phyloP scores from a whole-genome alignment of 1,139 yeast species.

The Debaryomyces fabryi region DNA sequence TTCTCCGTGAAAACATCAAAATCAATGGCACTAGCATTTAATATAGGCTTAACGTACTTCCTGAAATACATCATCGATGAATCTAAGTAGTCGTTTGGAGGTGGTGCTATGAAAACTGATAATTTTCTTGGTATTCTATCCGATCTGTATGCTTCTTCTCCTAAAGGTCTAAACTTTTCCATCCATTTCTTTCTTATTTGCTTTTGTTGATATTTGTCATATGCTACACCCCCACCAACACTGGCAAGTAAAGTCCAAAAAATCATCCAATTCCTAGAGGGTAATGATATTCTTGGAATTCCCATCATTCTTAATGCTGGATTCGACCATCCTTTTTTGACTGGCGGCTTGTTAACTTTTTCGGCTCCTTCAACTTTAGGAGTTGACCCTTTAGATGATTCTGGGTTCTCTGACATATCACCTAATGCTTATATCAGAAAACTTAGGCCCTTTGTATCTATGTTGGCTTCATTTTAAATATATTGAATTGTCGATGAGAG shows the following conservation, averaged over 20 bases:
- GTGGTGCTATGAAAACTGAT: slow-evolving; percentile 88
- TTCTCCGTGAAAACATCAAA: slow-evolving; percentile 73
- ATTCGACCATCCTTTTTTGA: slow-evolving; percentile 64
- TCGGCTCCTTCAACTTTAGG: slow-evolving; percentile 1
- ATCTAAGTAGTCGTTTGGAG: slow-evolving; percentile 90
- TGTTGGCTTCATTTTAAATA: background rate
- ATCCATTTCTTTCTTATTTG: slow-evolving; percentile 69
- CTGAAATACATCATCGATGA: slow-evolving; percentile 75
- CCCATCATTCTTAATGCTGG: slow-evolving; percentile 93
- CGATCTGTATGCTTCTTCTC: slow-evolving; percentile 39
- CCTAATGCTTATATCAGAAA: background rate
- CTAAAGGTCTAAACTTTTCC: slow-evolving; percentile 54
- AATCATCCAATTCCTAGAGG: slow-evolving; percentile 91
- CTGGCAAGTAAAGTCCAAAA: slow-evolving; percentile 76
- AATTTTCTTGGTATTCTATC: slow-evolving; percentile 69
- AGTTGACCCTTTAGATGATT: background rate
- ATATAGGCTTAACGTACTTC: slow-evolving; percentile 81
- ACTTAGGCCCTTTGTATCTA: background rate
- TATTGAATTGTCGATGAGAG: slow-evolving; percentile 1
- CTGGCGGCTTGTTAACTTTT: slow-evolving; percentile 10
- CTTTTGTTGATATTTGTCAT: slow-evolving; percentile 77
- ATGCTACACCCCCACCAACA: slow-evolving; percentile 70
- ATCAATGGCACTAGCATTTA: slow-evolving; percentile 86
- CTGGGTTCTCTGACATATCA: slow-evolving; percentile 4
- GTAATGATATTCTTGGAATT: slow-evolving; percentile 71